Evolutionary conservation across 257 asterid genomes (phyloP).

Genomic region (Mitragyna speciosa): DNA sequence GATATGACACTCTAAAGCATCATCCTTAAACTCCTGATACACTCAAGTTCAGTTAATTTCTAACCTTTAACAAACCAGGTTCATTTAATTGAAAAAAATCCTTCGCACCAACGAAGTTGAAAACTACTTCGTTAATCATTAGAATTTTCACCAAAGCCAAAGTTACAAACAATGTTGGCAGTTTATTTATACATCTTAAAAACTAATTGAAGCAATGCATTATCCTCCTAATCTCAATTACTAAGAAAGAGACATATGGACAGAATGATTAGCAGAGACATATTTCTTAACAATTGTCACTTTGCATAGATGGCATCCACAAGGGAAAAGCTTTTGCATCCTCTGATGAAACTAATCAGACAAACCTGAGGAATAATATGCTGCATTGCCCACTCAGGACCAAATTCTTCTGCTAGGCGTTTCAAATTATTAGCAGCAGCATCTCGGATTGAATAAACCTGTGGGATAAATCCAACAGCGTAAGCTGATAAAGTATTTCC

Average conservation of each 20-base stretch:
- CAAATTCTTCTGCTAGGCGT: conserved; percentile 60
- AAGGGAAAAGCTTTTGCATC: neutral
- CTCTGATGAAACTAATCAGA: neutral
- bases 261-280: neutral
- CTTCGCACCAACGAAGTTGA: neutral
- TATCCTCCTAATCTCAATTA: neutral
- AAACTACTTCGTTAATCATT: neutral
- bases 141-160: neutral
- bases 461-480: conserved; percentile 16
- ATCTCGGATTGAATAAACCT: conserved; percentile 59
- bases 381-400: conserved; percentile 68
- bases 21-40: too few species aligned
- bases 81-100: neutral
- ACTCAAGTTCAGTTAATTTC: neutral
- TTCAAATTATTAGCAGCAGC: conserved; percentile 62
- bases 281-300: neutral
- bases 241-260: neutral
- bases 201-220: too few species aligned
- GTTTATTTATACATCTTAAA: neutral
- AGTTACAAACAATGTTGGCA: neutral
- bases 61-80: too few species aligned
- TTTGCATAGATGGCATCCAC: neutral
- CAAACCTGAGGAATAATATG: conserved; percentile 67
- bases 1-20: neutral
- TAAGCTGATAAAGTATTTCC: neutral